phyloP scores from a whole-genome alignment of 2,329 filamentous ascomycete genomes.

The Aureobasidium namibiae region DNA sequence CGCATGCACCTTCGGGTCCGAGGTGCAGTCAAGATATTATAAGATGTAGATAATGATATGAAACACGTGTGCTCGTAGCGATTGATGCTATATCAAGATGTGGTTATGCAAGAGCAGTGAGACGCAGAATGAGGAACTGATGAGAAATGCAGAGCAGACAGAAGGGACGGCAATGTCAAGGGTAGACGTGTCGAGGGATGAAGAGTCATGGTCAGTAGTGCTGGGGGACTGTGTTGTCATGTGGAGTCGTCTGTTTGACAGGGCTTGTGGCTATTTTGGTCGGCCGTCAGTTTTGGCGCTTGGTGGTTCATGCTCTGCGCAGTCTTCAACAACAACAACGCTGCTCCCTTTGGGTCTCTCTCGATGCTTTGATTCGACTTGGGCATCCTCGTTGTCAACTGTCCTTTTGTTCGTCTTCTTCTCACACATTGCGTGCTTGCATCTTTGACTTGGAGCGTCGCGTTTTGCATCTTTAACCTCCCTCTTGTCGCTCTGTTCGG shows the following conservation, averaged over 20 bases:
- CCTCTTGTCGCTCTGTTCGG: not conserved
- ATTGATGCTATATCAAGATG: not conserved
- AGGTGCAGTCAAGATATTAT: not conserved
- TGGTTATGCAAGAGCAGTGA: not conserved
- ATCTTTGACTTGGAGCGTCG: not conserved
- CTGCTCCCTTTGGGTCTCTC: not conserved
- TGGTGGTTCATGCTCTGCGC: not conserved
- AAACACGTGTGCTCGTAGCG: not conserved
- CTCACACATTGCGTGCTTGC: not conserved
- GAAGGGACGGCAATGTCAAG: not conserved
- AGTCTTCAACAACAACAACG: not conserved
- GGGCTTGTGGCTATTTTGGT: conserved; percentile 7
- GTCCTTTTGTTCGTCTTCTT: not conserved
- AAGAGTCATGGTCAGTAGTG: not conserved
- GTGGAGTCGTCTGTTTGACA: not conserved
- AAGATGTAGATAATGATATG: not conserved
- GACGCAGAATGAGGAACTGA: not conserved
- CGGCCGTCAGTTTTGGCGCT: conserved; percentile 1
- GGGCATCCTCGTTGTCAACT: not conserved
- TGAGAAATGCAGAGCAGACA: not conserved
- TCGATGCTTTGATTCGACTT: not conserved
- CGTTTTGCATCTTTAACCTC: not conserved
- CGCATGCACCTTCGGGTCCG: not conserved
- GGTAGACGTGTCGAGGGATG: not conserved
- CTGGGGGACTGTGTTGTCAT: not conserved